phyloP scores from a whole-genome alignment of 23 red algal genomes.

The Gracilariopsis chorda region DNA sequence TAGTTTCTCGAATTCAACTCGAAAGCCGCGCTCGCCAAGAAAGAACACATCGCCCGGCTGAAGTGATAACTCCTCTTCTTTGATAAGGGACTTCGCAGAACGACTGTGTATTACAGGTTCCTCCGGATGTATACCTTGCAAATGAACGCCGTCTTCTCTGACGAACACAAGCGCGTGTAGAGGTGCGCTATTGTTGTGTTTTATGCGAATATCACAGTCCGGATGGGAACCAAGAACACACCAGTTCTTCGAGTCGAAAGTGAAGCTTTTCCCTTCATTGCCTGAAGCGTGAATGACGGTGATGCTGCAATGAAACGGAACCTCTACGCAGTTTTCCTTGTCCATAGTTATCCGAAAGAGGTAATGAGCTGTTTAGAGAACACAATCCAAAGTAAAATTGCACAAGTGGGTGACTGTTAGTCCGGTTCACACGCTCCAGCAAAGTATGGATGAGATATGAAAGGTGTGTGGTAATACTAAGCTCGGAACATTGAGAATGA shows the following conservation, averaged over 20 bases:
- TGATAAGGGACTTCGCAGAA: background rate
- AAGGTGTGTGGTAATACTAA: background rate
- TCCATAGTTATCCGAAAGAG: no score
- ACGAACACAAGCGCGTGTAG: conserved; percentile 45
- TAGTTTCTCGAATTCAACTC: background rate
- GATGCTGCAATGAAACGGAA: background rate
- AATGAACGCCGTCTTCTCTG: background rate
- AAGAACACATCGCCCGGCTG: background rate
- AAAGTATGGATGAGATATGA: background rate
- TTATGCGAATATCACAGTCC: conserved; percentile 58
- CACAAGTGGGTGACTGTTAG: no score
- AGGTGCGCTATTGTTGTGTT: background rate
- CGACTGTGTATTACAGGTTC: background rate
- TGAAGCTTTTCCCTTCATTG: background rate
- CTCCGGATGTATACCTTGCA: background rate
- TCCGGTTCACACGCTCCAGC: no score
- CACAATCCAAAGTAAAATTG: no score
- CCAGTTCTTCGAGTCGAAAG: conserved; percentile 28
- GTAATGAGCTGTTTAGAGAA: no score
- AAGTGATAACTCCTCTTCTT: conserved; percentile 1
- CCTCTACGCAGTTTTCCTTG: background rate
- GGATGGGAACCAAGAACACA: conserved; percentile 38
- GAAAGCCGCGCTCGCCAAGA: conserved; percentile 41
- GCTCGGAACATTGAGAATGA: background rate
- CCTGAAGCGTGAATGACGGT: conserved; percentile 9